These are phyloP conservation scores for Teratosphaeria viscida DNA, from an alignment of 2,329 filamentous ascomycete species.

Conservation along the genomic window DNA sequence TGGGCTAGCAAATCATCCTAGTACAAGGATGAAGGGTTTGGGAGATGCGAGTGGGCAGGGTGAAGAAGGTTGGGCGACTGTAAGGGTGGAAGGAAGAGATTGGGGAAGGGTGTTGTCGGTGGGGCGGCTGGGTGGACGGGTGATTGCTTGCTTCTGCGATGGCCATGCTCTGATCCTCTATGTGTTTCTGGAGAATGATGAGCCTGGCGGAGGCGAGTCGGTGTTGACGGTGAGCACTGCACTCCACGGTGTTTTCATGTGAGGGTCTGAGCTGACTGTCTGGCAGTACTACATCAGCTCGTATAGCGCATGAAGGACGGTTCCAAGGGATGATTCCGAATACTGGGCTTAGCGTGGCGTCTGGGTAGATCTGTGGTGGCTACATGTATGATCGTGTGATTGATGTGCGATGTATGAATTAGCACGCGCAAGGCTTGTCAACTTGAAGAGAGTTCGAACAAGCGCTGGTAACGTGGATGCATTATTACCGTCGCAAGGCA, in stretches of 20 bases:
- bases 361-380: neutral
- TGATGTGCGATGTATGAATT: neutral
- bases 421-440: neutral
- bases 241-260: neutral
- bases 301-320: constrained; percentile 33
- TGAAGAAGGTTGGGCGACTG: constrained; percentile 76
- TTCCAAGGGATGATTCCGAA: neutral
- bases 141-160: constrained; percentile 83
- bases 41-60: constrained; percentile 51
- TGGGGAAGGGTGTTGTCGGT: constrained; percentile 94
- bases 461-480: neutral
- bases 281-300: constrained; percentile 49
- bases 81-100: constrained; percentile 84
- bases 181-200: constrained; percentile 65
- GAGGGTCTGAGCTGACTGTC: neutral
- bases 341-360: neutral
- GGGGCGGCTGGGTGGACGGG: constrained; percentile 74
- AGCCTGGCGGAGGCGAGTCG: constrained; percentile 58
- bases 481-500: neutral
- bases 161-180: constrained; percentile 74
- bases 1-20: constrained; percentile 66
- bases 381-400: neutral
- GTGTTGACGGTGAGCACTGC: constrained; percentile 60
- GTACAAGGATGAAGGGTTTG: constrained; percentile 59
- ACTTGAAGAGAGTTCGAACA: neutral